These are phyloP conservation scores for Cercospora sojina DNA, from an alignment of 2,329 filamentous ascomycete species.

Conservation along the genomic window DNA sequence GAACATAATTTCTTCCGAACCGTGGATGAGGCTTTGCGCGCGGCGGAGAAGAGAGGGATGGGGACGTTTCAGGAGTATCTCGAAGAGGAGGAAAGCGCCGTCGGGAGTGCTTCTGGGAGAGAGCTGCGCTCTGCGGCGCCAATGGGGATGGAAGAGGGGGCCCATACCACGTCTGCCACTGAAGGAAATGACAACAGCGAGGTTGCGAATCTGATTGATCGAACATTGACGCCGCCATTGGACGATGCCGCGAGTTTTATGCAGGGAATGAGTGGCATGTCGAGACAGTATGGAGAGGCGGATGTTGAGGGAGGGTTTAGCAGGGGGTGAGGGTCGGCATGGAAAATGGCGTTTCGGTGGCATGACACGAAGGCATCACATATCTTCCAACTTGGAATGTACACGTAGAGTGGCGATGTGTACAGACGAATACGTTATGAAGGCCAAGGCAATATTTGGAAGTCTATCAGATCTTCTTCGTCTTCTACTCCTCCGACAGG, in stretches of 20 bases:
- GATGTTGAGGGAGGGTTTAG: constrained; percentile 12
- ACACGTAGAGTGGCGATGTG: neutral
- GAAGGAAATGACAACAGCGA: neutral
- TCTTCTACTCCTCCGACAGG: neutral
- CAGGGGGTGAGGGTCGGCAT: neutral
- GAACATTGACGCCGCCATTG: constrained; percentile 2
- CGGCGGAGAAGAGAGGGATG: constrained; percentile 66
- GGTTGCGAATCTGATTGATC: constrained; percentile 6
- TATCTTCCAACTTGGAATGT: neutral
- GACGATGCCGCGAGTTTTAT: constrained; percentile 12
- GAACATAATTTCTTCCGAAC: constrained; percentile 73
- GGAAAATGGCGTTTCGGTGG: neutral
- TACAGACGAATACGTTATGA: neutral
- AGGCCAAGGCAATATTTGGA: neutral
- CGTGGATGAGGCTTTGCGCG: constrained; percentile 78
- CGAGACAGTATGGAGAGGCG: constrained; percentile 3
- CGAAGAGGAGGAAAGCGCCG: neutral
- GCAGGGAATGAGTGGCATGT: constrained; percentile 9
- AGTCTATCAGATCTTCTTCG: neutral
- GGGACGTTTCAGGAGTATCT: constrained; percentile 9
- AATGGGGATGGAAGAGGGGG: neutral
- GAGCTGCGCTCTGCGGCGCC: neutral
- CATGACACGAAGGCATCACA: neutral
- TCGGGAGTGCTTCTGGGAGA: neutral
- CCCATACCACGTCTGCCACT: neutral